phyloP scores from a whole-genome alignment of 371 early-diverging fungal species.

The Entomophthora muscae region DNA sequence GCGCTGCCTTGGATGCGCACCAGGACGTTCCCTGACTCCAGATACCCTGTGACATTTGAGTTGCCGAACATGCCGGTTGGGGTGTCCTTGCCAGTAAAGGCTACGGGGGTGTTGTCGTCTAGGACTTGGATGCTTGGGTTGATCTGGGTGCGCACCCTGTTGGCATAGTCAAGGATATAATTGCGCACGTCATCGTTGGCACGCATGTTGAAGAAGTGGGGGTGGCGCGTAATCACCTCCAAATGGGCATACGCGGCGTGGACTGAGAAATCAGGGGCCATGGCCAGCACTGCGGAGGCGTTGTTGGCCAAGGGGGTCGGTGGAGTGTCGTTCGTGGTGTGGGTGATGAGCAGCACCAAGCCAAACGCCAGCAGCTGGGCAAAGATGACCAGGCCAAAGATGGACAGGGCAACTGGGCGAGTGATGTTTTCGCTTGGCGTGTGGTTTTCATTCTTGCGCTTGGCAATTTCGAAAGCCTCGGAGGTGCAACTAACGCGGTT shows the following conservation, averaged over 20 bases:
- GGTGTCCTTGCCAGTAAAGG: neutral
- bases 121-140: neutral
- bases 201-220: neutral
- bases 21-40: neutral
- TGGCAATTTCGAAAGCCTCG: neutral
- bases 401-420: neutral
- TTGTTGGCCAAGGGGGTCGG: neutral
- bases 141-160: neutral
- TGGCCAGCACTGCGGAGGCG: neutral
- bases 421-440: neutral
- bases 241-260: neutral
- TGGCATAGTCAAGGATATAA: neutral
- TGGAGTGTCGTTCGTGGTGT: neutral
- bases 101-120: neutral
- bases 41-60: neutral
- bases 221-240: neutral
- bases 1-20: slow-evolving; percentile 1
- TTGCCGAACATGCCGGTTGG: neutral
- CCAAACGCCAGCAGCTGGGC: neutral
- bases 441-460: neutral
- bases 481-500: neutral
- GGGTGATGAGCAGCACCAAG: neutral
- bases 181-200: neutral
- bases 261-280: neutral
- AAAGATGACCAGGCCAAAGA: neutral